A percentile compares a stretch with the other conserved stretches of the same genome.
These are phyloP conservation scores for Helenozyma baotianmanensis DNA, from an alignment of 805 yeast genomes.

Conservation along the genomic window DNA sequence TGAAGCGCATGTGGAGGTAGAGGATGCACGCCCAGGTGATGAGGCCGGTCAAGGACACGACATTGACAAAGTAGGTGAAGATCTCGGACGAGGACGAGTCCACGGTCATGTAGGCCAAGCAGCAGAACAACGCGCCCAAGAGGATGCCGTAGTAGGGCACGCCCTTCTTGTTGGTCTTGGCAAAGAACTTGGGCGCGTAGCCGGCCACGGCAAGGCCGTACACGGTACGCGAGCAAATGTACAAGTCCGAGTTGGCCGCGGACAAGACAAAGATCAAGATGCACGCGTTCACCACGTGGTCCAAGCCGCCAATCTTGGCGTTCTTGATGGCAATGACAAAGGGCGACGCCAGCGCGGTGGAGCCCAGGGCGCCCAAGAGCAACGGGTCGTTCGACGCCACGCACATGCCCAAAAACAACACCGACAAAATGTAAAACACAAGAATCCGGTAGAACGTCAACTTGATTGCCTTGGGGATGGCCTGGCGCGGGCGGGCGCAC, in stretches of 20 bases:
- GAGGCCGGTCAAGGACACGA: conserved; percentile 71
- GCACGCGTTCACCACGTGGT: conserved; percentile 18
- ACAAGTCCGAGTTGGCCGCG: conserved; percentile 20
- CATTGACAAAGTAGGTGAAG: conserved; percentile 68
- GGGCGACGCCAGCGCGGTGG: conserved; percentile 17
- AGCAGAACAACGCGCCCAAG: conserved; percentile 50
- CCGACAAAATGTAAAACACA: conserved; percentile 57
- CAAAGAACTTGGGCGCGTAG: conserved; percentile 29
- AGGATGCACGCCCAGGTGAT: conserved; percentile 72
- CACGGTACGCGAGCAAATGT: conserved; percentile 18
- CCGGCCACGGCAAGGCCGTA: conserved; percentile 19
- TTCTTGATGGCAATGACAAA: conserved; percentile 21
- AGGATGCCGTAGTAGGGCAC: conserved; percentile 61
- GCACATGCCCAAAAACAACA: conserved; percentile 62
- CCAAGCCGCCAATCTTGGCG: conserved; percentile 18
- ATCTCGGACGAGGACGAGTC: conserved; percentile 51
- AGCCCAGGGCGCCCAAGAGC: conserved; percentile 14
- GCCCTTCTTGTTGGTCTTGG: conserved; percentile 54
- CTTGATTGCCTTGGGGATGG: conserved; percentile 68
- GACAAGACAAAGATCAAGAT: conserved; percentile 19
- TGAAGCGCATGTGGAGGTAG: conserved; percentile 62
- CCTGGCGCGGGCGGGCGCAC: conserved; percentile 58
- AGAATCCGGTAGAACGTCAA: conserved; percentile 63
- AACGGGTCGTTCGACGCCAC: conserved; percentile 26
- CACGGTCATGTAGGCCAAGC: conserved; percentile 68